Percentiles rank a stretch among this genome's conserved stretches.
phyloP scores from a whole-genome alignment of 2,329 filamentous ascomycete species.

The Fusarium mangiferae region DNA sequence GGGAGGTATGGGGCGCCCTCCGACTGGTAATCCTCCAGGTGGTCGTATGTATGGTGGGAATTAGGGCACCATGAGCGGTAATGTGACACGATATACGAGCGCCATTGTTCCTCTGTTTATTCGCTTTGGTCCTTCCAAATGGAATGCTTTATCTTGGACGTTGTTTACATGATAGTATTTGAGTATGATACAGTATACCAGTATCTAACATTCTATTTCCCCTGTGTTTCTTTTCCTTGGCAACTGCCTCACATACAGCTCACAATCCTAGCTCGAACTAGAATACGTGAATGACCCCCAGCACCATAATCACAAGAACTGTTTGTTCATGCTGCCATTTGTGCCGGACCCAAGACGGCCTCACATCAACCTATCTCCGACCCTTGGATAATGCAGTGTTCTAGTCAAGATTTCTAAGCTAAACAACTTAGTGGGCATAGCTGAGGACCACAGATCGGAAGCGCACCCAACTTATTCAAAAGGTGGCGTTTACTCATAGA shows the following conservation, averaged over 20 bases:
- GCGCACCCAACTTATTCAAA: neutral
- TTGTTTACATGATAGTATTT: neutral
- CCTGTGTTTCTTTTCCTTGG: neutral
- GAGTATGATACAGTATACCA: neutral
- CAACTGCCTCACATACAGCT: neutral
- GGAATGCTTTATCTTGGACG: neutral
- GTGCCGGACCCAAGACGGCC: neutral
- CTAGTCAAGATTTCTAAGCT: neutral
- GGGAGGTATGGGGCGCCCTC: conserved; percentile 32
- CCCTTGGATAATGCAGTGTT: neutral
- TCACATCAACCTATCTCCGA: neutral
- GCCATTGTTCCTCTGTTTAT: neutral
- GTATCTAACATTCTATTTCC: neutral
- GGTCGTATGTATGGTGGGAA: conserved; percentile 45
- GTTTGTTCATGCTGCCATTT: neutral
- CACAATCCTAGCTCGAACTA: neutral
- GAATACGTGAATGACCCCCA: neutral
- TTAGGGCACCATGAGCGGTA: conserved; percentile 16
- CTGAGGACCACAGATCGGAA: too few species aligned
- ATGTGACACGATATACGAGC: conserved; percentile 4
- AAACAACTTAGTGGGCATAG: neutral
- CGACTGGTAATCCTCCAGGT: conserved; percentile 21
- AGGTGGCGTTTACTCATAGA: neutral
- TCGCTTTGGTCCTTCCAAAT: neutral
- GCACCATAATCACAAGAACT: neutral